Evolutionary conservation across 1,284 basidiomycete species (phyloP), one percentile per base, ranked within the genome.

Genomic region (Golubevia sp.): DNA sequence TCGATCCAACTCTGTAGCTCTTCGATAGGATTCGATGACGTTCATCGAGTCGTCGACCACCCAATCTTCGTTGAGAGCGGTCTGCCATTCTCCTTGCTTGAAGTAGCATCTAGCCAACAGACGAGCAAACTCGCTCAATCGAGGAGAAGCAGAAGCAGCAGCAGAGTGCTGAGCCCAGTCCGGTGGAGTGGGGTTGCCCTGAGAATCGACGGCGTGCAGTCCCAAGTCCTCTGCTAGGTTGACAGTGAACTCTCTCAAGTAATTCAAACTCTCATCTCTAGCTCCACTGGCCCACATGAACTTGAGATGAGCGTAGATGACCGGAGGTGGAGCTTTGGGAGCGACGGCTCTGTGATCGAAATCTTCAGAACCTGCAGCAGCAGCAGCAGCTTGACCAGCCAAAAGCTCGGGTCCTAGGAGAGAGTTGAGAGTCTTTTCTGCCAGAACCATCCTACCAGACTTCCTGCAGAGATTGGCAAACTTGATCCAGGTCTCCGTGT

Each of bases 401-500:
- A 34, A 5, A 20, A 44, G 21, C 11, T 83, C 80, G 3, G 77
- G 77, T 21, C 80, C 80, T 20, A 83, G 62, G 49, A 83, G 67
- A 55, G 77, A 79, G 73, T 96, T 94, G 77, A 99, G 91, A 1
- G 97, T 97, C 87, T 99, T 99, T 77, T 98, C 94, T 0, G 97
- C 96, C 59, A 99, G 86, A 49, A 90, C 89, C 88, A 94, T 90
- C 2, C 92, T 87, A 60, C 92, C 92, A 20, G 90, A 91, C 83
- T 92, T 93, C 67, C 92, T 89, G 78, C 92, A 94, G 0, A 94
- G 86, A 71, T 94, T 93, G 23, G 92, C 92, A 77, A 94, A 93
- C 83, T 92, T 91, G 85, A 94, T 98, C 96, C 96, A 98, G 88
- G 97, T 98, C 60, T 92, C 89, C 58, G 93, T 94, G 78, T 98